Conservation (phyloP, 2,329 filamentous ascomycete species). For the Neoscytalidium dimidiatum region DNA sequence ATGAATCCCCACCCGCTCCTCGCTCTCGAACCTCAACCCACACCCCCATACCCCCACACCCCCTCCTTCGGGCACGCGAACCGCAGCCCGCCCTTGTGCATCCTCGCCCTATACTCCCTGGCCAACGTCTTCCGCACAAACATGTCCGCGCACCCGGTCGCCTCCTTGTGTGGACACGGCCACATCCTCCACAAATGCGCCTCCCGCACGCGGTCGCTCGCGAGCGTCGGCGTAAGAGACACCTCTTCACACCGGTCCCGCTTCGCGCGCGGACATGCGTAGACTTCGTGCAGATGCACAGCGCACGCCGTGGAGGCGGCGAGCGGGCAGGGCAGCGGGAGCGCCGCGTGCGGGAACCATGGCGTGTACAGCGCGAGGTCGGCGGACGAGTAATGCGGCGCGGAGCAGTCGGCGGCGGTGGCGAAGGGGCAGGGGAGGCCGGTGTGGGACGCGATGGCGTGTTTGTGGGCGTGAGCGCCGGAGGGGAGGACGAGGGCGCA, state of each 20-base stretch:
- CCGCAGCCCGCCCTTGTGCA: not conserved
- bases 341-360: not conserved
- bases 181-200: not conserved
- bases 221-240: not conserved
- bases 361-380: not conserved
- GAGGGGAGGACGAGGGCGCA: not conserved
- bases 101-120: not conserved
- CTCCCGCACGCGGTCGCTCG: not conserved
- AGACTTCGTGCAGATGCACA: not conserved
- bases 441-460: not conserved
- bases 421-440: not conserved
- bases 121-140: not conserved
- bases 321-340: not conserved
- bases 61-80: not conserved
- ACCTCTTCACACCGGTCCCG: not conserved
- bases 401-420: not conserved
- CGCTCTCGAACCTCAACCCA: not conserved
- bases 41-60: too few relatives aligned
- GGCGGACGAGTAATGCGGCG: not conserved
- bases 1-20: not conserved
- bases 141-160: not conserved
- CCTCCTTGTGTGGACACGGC: not conserved
- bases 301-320: not conserved
- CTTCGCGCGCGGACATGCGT: not conserved
- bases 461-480: not conserved